Base-by-base conservation (phyloP, 805 yeast genomes). In the Isabelozyma heimii region DNA sequence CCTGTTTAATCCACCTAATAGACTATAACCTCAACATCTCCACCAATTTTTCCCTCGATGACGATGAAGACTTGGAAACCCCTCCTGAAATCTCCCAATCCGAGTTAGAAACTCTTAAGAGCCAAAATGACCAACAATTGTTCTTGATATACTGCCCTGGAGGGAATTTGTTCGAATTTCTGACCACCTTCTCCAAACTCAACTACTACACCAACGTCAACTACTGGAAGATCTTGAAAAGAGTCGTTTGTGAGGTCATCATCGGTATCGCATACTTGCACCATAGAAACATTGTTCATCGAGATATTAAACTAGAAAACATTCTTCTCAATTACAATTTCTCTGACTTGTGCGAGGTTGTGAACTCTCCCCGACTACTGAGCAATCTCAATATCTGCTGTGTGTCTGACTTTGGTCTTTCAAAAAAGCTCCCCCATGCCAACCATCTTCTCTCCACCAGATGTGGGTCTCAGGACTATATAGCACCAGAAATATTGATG, bases 391-490 rank as follows among this genome's bases (percentile, higher is more conserved):
- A 30, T 30, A 51, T 84, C 14, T 81, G 83, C 1, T 84, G 82
- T 13, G 65, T 91, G 30, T 85, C 96, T 0, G 99, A 94, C 72
- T 86, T 94, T 67, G 99, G 99, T 0, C 76, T 94, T 26, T 85
- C 96, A 9, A 84, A 90, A 57, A 72, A 76, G 44, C 77, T 92
- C 20, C 82, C 79, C 44, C 79, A 82, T 1, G 76, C 72, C 1
- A 73, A 80, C 54, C 87, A 90, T 24, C 57, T 85, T 49, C 75
- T 95, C 24, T 79, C 88, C 2, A 92, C 98, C 1, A 70, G 98
- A 52, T 94, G 99, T 66, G 99, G 99, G 0, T 89, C 97, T 1
- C 97, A 89, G 53, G 99, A 94, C 63, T 94, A 94, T 59, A 96
- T 94, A 6, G 86, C 97, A 0, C 99, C 99, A 0, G 99, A 94